Evolutionary conservation across 768 basidiomycete genomes (phyloP), one percentile per base, ranked within the genome.

Genomic region (Phlegmacium glaucopus): DNA sequence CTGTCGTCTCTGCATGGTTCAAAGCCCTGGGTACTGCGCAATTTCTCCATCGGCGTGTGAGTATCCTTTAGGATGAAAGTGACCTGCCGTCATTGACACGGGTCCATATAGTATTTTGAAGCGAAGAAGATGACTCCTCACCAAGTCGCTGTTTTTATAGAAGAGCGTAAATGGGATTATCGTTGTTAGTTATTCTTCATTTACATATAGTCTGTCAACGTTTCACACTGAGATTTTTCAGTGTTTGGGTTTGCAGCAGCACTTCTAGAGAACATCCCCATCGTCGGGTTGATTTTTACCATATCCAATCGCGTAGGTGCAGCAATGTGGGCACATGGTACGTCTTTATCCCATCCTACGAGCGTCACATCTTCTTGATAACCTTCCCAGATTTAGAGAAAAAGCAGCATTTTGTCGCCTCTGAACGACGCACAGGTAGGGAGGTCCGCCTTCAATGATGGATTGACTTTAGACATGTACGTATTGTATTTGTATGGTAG

Each of bases 301-400:
- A 72, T 95, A 13, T 93, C 90, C 0, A 94, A 95, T 61, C 76
- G 90, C 6, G 79, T 95, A 18, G 93, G 93, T 6, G 94, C 90
- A 2, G 92, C 92, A 1, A 95, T 96, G 94, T 96, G 92, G 87
- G 87, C 89, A 4, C 82, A 85, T 52, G 88, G 86, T 88, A 39
- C 16, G 68, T 64, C 9, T 39, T 17, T 10, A 17, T 34, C 15
- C 25, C 39, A 13, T 29, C 16, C 10, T 27, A 47, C 18, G 26
- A 18, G 18, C 12, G 16, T 38, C 41, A 38, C 13, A 25, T 9
- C 45, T 34, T 28, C 9, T 51, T 22, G 22, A 22, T 22, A 5
- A 22, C 13, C 15, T 25, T 18, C 27, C 26, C 37, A 83, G 81
- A 84, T 59, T 60, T 85, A 3, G 84, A 85, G 62, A 85, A 84